Base-by-base conservation (phyloP, 2,329 filamentous ascomycete species). In the Aspergillus flavus region DNA sequence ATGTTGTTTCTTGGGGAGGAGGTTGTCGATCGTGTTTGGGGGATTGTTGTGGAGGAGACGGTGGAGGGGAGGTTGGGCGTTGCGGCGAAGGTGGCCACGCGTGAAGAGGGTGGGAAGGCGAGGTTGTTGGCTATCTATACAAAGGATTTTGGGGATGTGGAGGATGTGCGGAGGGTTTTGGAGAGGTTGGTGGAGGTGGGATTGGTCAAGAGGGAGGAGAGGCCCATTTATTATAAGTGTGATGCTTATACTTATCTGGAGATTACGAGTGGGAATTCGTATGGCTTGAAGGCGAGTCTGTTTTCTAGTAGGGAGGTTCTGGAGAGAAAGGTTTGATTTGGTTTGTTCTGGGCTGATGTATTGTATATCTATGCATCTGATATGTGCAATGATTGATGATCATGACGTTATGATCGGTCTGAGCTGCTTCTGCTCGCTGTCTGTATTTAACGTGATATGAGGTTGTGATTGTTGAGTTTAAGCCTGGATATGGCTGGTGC, bases 91-190 rank as follows among this genome's bases (percentile, higher is more conserved):
- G 89, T 94, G 14, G 87, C 89, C 1, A 87, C 90, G 1, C 75
- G 84, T 11, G 79, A 78, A 68, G 75, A 65, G 6, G 55, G 63
- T 6, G 75, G 76, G 1, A 77, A 80, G n/a, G 72, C 63, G 26
- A 83, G 87, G 23, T 77, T 95, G 48, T 87, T 96, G 30, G 94
- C 91, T 68, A 81, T 96, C 9, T 96, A 96, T 75, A 96, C 92
- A 6, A 80, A 82, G 48, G 87, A 96, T 74, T 95, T 93, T 72
- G 80, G 80, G 32, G 88, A 96, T 72, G 82, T 79, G 58, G 79
- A 83, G 4, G 92, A 96, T 72, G 85, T 96, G 6, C 83, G 82
- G 32, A 84, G 90, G 50, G 90, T 96, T 4, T 79, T 94, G 45
- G 73, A 81, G 62, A 84, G 81, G 67, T 76, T 96, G 65, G 83